These are phyloP conservation scores for Anthoceros angustus DNA, from an alignment of 225 moss, liverwort and hornwort genomes.

Conservation along the genomic window DNA sequence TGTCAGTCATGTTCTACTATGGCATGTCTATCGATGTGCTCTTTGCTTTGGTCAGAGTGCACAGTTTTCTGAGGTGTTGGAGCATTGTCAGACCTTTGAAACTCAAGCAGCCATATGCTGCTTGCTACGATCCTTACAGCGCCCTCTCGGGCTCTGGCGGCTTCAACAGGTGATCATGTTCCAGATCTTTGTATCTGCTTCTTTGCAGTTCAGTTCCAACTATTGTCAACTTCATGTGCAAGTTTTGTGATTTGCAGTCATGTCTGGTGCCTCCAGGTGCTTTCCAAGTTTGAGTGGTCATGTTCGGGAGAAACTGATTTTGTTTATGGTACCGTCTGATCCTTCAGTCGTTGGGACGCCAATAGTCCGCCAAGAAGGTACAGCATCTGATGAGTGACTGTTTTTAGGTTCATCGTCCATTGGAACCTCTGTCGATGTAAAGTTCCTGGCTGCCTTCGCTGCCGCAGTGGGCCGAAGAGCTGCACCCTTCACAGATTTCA, in stretches of 20 bases:
- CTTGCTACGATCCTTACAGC: constrained; percentile 21
- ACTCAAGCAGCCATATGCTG: constrained; percentile 17
- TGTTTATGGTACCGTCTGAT: constrained; percentile 16
- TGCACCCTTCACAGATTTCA: constrained; percentile 4
- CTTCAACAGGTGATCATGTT: constrained; percentile 21
- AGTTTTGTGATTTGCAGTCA: not conserved
- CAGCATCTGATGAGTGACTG: not conserved
- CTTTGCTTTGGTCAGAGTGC: constrained; percentile 16
- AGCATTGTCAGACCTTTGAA: constrained; percentile 9
- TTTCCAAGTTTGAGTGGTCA: constrained; percentile 23
- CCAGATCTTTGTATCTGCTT: not conserved
- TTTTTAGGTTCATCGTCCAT: constrained; percentile 34
- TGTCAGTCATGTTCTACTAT: not conserved
- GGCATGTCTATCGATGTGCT: not conserved
- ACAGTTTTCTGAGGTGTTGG: constrained; percentile 13
- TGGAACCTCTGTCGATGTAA: constrained; percentile 36
- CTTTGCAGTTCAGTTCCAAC: not conserved
- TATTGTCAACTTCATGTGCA: not conserved
- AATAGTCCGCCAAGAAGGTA: not conserved
- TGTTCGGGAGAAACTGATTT: constrained; percentile 33
- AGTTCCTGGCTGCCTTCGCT: constrained; percentile 37
- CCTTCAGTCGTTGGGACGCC: too few relatives aligned
- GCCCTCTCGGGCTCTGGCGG: constrained; percentile 32
- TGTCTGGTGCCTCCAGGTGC: constrained; percentile 13
- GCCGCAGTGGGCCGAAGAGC: constrained; percentile 26